Conservation (phyloP, 176 grass and related monocot genomes). For the Ananas comosus region DNA sequence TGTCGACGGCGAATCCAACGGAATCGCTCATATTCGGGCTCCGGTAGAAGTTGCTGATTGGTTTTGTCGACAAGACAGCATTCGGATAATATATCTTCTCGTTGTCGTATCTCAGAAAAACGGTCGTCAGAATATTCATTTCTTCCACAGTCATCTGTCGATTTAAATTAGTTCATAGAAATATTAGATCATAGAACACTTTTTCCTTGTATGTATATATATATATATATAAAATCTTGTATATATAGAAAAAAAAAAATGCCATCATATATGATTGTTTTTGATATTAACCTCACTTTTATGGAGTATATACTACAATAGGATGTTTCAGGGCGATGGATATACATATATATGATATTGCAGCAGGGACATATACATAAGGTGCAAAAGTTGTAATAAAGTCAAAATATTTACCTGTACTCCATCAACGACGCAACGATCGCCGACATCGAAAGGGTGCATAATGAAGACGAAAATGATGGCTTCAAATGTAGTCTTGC, state of each 20-base stretch:
- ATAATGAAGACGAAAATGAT: slow-evolving; percentile 98
- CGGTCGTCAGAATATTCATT: slow-evolving; percentile 99
- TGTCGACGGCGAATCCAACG: slow-evolving; percentile 59
- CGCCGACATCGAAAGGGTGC: slow-evolving; percentile 95
- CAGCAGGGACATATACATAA: slow-evolving; percentile 7
- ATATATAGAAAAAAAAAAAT: background rate
- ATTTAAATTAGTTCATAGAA: background rate
- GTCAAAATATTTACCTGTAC: slow-evolving; percentile 51
- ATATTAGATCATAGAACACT: no score
- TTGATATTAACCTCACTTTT: no score
- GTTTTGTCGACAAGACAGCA: slow-evolving; percentile 64
- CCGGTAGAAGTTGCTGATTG: slow-evolving; percentile 97
- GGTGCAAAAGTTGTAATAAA: slow-evolving; percentile 7
- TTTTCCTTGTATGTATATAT: background rate
- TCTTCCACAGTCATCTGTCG: slow-evolving; percentile 91
- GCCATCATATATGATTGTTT: no score
- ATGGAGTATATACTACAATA: no score
- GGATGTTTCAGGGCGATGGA: no score
- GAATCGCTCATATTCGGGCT: slow-evolving; percentile 87
- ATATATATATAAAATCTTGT: background rate
- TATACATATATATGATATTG: no score
- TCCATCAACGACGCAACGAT: slow-evolving; percentile 85
- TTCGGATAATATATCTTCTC: slow-evolving; percentile 98
- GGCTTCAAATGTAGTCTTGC: slow-evolving; percentile 87
- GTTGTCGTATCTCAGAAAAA: slow-evolving; percentile 77